Conservation (phyloP, 2,329 filamentous ascomycete genomes). For the Lachnum nothofagi region DNA sequence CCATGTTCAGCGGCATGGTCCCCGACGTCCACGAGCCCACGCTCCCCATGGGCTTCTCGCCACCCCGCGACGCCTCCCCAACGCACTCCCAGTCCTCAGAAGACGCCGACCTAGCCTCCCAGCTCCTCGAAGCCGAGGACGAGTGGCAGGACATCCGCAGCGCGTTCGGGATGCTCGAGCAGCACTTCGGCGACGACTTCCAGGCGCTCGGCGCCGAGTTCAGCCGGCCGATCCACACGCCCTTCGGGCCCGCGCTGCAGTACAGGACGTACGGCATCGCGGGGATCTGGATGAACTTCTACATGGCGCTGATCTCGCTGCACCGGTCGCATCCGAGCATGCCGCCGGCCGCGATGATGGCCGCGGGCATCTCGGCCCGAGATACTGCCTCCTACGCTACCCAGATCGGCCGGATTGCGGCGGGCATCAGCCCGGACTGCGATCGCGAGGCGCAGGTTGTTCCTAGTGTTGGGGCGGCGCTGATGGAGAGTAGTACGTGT, state of each 20-base stretch:
- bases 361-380: conserved; percentile 69
- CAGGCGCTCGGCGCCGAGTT: conserved; percentile 68
- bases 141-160: conserved; percentile 75
- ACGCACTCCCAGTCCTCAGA: conserved; percentile 13
- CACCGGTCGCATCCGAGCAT: conserved; percentile 79
- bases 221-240: conserved; percentile 56
- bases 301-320: conserved; percentile 79
- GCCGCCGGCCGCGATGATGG: conserved; percentile 81
- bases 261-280: conserved; percentile 86
- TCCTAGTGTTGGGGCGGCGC: conserved; percentile 70
- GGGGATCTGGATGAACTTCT: conserved; percentile 80
- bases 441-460: conserved; percentile 53
- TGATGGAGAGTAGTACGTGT: conserved; percentile 76
- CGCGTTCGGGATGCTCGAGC: conserved; percentile 63
- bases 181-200: conserved; percentile 68
- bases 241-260: conserved; percentile 75
- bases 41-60: conserved; percentile 31
- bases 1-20: conserved; percentile 30
- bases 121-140: conserved; percentile 26
- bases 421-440: conserved; percentile 55
- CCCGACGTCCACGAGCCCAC: conserved; percentile 24
- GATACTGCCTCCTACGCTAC: conserved; percentile 68
- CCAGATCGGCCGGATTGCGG: conserved; percentile 73
- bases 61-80: conserved; percentile 18
- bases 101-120: conserved; percentile 25